Evolutionary conservation across 805 yeast species (phyloP).

Genomic region (Tetrapisispora fleetii): DNA sequence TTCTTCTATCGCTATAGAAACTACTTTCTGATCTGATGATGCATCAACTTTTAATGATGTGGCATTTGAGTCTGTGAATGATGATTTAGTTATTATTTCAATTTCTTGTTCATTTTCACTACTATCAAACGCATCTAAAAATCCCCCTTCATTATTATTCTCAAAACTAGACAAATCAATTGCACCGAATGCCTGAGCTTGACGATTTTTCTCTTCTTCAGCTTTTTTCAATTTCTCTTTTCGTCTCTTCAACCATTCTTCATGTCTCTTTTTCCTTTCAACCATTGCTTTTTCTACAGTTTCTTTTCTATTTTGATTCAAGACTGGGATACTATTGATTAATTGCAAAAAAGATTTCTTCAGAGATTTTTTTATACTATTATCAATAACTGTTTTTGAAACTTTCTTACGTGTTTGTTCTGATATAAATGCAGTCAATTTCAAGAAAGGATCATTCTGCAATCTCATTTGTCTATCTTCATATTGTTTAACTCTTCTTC

Average conservation of each 20-base stretch:
- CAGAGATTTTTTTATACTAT: constrained; percentile 6
- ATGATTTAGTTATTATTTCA: background rate
- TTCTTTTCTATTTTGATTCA: constrained; percentile 13
- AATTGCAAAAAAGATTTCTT: constrained; percentile 13
- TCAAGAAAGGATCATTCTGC: constrained; percentile 23
- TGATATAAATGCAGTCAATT: constrained; percentile 8
- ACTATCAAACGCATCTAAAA: constrained; percentile 10
- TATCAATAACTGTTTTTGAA: constrained; percentile 5
- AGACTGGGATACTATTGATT: constrained; percentile 9
- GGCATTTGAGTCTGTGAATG: no score
- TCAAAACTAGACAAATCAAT: constrained; percentile 19
- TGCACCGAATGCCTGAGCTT: constrained; percentile 4
- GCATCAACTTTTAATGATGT: background rate
- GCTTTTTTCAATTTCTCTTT: constrained; percentile 19
- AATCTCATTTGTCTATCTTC: constrained; percentile 15
- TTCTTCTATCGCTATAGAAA: no score
- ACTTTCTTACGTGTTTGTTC: constrained; percentile 5
- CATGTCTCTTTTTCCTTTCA: constrained; percentile 21
- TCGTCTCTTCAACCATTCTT: constrained; percentile 20
- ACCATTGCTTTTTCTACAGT: constrained; percentile 26
- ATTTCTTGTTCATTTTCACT: constrained; percentile 4
- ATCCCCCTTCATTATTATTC: constrained; percentile 24
- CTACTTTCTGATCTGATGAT: background rate
- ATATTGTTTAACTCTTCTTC: constrained; percentile 24
- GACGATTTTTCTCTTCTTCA: background rate